Base-by-base conservation (phyloP, 202 grass and related monocot species). In the Cymbopogon flexuosus region DNA sequence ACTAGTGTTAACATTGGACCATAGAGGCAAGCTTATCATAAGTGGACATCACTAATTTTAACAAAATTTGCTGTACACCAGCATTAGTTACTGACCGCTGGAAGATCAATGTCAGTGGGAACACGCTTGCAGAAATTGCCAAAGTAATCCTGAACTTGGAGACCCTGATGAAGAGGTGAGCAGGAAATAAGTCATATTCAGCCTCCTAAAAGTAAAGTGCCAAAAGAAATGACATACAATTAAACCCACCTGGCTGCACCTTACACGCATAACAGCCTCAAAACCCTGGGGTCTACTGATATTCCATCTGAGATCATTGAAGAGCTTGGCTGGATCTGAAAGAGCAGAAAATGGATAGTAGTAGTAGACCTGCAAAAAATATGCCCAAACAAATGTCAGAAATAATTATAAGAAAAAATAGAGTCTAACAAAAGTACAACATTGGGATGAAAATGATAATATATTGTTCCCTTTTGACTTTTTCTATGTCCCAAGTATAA, bases 81-180 rank as follows among this genome's bases (percentile, higher is more conserved):
- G 11, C 74, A 9, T 65, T 45, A 65, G 33, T 49, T 56, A 93
- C 89, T 87, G 12, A 90, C 88, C 34, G 75, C 85, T 79, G 89
- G 89, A 85, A 97, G 94, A 87, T 97, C 89, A 83, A 97, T 93
- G 82, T 97, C 94, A 70, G 94, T 92, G 82, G 94, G 91, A 87
- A 97, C 91, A 61, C 94, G 89, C 82, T 93, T 97, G 89, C 84
- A 93, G 68, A 97, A 90, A 79, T 90, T 93, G 61, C 91, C 87
- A 68, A 84, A 88, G 72, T 97, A 93, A 29, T 93, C 91, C 54
- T 93, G 94, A 90, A 97, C 87, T 90, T 93, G 89, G 34, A 97
- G 87, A 3, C 91, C 91, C 91, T 93, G 10, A 66, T 72, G 49
- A 72, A 51, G 82, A 61, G 49, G 30, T 65, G 63, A 81, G 33